These are phyloP conservation scores for Entomophthora muscae DNA, from an alignment of 371 early-diverging fungal species.

Conservation along the genomic window DNA sequence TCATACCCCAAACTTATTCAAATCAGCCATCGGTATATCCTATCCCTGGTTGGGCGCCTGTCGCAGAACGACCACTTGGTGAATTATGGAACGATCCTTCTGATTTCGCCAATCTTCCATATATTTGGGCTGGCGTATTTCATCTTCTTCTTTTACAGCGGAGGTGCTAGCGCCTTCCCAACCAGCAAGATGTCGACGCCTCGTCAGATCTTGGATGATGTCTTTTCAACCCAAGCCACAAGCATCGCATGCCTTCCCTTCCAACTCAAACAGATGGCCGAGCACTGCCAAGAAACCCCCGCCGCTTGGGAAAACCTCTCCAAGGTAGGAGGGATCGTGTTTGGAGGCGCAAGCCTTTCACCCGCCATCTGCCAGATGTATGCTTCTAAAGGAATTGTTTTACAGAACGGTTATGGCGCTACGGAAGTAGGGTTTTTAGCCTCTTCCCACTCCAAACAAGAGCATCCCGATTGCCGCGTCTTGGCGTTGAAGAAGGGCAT, in stretches of 20 bases:
- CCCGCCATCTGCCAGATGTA: not conserved
- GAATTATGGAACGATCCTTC: not conserved
- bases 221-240: not conserved
- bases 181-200: no score
- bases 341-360: not conserved
- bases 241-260: not conserved
- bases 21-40: not conserved
- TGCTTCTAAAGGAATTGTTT: not conserved
- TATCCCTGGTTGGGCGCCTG: no score
- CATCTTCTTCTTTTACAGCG: not conserved
- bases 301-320: not conserved
- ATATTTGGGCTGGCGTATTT: not conserved
- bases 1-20: not conserved
- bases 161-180: no score
- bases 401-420: no score
- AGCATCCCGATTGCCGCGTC: no score
- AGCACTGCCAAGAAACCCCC: not conserved
- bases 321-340: not conserved
- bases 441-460: no score
- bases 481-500: no score
- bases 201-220: not conserved
- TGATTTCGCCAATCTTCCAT: not conserved
- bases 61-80: not conserved
- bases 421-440: not conserved
- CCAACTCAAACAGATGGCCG: not conserved